Evolutionary conservation across 75 land plant species (phyloP), one percentile per base, ranked within the genome.

Genomic region (Azolla pinnata): DNA sequence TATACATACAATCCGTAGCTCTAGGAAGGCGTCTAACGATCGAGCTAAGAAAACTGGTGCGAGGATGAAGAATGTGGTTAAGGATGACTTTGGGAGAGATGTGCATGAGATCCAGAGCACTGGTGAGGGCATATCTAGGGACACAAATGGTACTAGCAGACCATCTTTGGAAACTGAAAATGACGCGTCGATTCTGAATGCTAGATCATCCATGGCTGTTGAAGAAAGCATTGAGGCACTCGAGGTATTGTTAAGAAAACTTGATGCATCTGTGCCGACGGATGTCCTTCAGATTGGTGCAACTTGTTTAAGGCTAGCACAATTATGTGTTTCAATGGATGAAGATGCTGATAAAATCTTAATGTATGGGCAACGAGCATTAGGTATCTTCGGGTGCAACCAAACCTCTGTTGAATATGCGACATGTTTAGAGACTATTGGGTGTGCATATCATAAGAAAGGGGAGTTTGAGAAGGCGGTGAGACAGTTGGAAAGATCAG

Each of bases 381-480:
- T 69, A 10, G 19, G 44, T 21, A 62, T 69, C 5, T 62, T 69
- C 25, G 54, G 49, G 12, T 31, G 0, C 17, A 45, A 19, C 27
- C 58, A 62, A 45, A 40, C 27, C 12, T 52, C 54, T 2, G 14
- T 54, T 1, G 72, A 69, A 30, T 31, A 20, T 28, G 72, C 56
- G 19, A 62, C 58, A 58, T 69, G 72, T 52, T 42, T 48, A 14
- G 62, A 69, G 16, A 32, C 54, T 16, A 62, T 69, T 54, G 72
- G 58, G 17, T 55, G 33, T 28, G 72, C 72, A 5, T 46, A 69
- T 54, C 31, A 44, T 30, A 62, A 54, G 33, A 45, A 57, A 12
- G 51, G 31, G 5, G 53, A 69, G 26, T 52, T 52, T 50, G 44
- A 62, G 27, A 44, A 62, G 34, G 47, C 66, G 18, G 26, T 69